phyloP scores from a whole-genome alignment of 768 basidiomycete genomes.

The Cyclocybe aegerita region DNA sequence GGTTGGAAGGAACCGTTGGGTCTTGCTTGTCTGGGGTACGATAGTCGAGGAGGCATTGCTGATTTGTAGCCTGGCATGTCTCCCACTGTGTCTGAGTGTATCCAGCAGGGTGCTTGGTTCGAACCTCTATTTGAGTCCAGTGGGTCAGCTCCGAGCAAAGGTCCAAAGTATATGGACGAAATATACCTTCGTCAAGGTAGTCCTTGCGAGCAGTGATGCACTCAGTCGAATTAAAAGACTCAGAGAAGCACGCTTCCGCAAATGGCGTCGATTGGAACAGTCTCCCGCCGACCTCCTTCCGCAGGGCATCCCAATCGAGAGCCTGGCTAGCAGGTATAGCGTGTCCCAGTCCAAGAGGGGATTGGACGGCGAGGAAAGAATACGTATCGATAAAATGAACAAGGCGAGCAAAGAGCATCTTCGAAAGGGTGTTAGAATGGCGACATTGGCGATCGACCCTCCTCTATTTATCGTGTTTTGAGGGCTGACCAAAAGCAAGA shows the following conservation, averaged over 20 bases:
- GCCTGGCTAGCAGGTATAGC: too few species aligned
- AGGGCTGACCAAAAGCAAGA: too few species aligned
- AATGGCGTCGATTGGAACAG: constrained; percentile 14
- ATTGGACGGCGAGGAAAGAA: too few species aligned
- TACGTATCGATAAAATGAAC: too few species aligned
- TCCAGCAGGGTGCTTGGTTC: constrained; percentile 13
- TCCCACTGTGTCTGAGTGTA: constrained; percentile 47
- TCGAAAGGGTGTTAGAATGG: too few species aligned
- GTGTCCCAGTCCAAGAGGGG: too few species aligned
- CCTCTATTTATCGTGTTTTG: too few species aligned
- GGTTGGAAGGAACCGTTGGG: constrained; percentile 22
- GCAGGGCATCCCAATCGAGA: constrained; percentile 12
- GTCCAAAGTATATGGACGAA: background rate
- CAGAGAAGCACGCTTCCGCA: constrained; percentile 19
- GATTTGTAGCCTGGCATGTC: constrained; percentile 45
- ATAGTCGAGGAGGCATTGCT: constrained; percentile 47
- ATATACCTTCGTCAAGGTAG: constrained; percentile 19
- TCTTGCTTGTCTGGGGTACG: constrained; percentile 22
- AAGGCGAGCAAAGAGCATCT: too few species aligned
- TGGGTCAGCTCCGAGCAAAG: background rate
- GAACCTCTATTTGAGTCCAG: constrained; percentile 4
- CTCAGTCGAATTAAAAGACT: constrained; percentile 10
- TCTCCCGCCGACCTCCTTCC: constrained; percentile 13
- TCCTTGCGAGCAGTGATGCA: constrained; percentile 8
- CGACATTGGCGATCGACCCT: too few species aligned